Conservation (phyloP, 2,329 filamentous ascomycete species). For the Fusarium domesticum region DNA sequence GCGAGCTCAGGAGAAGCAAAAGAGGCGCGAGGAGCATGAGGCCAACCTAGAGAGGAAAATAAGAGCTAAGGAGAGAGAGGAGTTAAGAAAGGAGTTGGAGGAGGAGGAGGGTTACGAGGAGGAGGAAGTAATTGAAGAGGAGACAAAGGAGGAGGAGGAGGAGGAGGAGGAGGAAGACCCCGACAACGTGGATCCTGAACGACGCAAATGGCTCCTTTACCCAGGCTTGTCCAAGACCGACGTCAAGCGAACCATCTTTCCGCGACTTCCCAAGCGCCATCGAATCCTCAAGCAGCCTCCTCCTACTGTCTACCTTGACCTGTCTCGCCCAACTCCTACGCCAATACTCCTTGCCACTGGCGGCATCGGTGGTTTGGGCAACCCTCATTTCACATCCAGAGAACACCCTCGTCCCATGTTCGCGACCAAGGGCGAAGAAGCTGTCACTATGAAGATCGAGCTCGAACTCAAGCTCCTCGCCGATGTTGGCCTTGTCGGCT, state of each 20-base stretch:
- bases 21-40: conserved; percentile 29
- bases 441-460: conserved; percentile 74
- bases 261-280: conserved; percentile 50
- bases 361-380: conserved; percentile 85
- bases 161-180: conserved; percentile 35
- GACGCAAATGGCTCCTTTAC: conserved; percentile 82
- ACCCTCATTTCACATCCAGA: conserved; percentile 84
- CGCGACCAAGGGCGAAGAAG: conserved; percentile 80
- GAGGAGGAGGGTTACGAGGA: conserved; percentile 15
- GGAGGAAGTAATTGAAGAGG: conserved; percentile 24
- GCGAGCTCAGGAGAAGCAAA: conserved; percentile 33
- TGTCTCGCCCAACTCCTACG: conserved; percentile 72
- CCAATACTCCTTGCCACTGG: conserved; percentile 86
- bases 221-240: conserved; percentile 72
- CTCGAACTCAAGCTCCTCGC: conserved; percentile 93
- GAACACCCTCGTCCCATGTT: conserved; percentile 76
- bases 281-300: conserved; percentile 64
- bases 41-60: conserved; percentile 36
- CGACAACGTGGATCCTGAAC: conserved; percentile 38
- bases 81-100: conserved; percentile 16
- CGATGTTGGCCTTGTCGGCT: conserved; percentile 88
- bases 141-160: conserved; percentile 35
- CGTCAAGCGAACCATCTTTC: conserved; percentile 53
- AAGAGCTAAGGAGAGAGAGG: conserved; percentile 9
- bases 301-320: conserved; percentile 69